phyloP scores from a whole-genome alignment of 352 stramenopile genomes.

The Globisporangium polare region DNA sequence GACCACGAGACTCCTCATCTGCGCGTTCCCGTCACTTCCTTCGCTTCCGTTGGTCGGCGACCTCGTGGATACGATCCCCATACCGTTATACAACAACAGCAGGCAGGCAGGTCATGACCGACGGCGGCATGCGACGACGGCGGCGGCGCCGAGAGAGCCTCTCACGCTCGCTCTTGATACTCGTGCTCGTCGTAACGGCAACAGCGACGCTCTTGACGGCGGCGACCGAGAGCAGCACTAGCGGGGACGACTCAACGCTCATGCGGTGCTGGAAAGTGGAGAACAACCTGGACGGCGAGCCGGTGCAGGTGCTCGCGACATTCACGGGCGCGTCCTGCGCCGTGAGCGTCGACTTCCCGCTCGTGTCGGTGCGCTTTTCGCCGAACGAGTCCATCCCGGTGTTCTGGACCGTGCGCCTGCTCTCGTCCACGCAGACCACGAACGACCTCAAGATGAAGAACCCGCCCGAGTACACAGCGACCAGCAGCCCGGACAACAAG shows the following conservation, averaged over 20 bases:
- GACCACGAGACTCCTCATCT: background rate
- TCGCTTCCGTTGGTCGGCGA: slow-evolving; percentile 2
- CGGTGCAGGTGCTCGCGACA: slow-evolving; percentile 17
- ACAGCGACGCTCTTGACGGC: background rate
- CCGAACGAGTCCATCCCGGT: slow-evolving; percentile 38
- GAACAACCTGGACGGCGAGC: slow-evolving; percentile 8
- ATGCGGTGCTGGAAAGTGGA: slow-evolving; percentile 42
- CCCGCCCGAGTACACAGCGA: slow-evolving; percentile 27
- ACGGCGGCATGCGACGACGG: background rate
- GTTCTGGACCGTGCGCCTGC: slow-evolving; percentile 38
- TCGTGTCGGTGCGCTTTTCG: slow-evolving; percentile 29
- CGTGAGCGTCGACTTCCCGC: slow-evolving; percentile 28
- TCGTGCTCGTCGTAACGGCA: background rate
- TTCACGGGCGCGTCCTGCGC: slow-evolving; percentile 25
- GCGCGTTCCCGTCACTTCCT: slow-evolving; percentile 1
- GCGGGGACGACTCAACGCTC: background rate
- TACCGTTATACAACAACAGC: too few species aligned
- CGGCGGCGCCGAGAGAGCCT: background rate
- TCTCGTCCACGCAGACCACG: slow-evolving; percentile 13
- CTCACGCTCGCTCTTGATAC: background rate
- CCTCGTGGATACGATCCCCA: too few species aligned
- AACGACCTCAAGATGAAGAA: slow-evolving; percentile 47
- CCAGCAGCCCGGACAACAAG: slow-evolving; percentile 27
- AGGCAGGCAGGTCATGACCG: background rate
- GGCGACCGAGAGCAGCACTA: background rate